Conservation (phyloP, 176 grass and related monocot species). For the Oryza longistaminata region DNA sequence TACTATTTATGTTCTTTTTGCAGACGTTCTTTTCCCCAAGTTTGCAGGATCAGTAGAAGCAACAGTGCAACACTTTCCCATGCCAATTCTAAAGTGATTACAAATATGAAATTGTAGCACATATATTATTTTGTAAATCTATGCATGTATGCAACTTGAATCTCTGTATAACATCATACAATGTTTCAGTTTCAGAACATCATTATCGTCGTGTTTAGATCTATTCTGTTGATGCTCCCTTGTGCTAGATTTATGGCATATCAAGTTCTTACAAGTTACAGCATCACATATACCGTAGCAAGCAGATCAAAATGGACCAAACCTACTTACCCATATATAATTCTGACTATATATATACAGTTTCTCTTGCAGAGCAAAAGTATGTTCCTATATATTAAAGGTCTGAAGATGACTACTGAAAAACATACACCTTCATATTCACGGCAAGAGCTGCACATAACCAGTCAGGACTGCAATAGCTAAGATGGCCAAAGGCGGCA, state of each 20-base stretch:
- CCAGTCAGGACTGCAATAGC: slow-evolving; percentile 76
- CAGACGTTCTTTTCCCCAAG: not conserved
- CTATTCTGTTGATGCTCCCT: not conserved
- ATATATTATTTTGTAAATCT: not conserved
- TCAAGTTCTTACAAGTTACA: slow-evolving; percentile 31
- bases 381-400: slow-evolving; percentile 8
- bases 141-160: not conserved
- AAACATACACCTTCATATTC: slow-evolving; percentile 23
- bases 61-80: slow-evolving; percentile 10
- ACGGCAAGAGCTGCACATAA: slow-evolving; percentile 84
- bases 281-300: not conserved
- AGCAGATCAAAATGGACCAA: slow-evolving; percentile 9
- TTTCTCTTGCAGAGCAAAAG: slow-evolving; percentile 10
- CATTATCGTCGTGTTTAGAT: not conserved
- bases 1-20: not conserved
- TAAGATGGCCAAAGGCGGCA: slow-evolving; percentile 75
- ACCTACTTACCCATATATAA: slow-evolving; percentile 34
- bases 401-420: slow-evolving; percentile 19
- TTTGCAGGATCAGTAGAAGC: not conserved
- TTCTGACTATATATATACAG: slow-evolving; percentile 28
- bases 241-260: slow-evolving; percentile 3
- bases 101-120: not conserved
- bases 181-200: not conserved
- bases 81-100: not conserved
- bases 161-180: not conserved